Evolutionary conservation across 129 eudicot genomes (phyloP), one percentile per base, ranked within the genome.

Genomic region (Calendula officinalis): DNA sequence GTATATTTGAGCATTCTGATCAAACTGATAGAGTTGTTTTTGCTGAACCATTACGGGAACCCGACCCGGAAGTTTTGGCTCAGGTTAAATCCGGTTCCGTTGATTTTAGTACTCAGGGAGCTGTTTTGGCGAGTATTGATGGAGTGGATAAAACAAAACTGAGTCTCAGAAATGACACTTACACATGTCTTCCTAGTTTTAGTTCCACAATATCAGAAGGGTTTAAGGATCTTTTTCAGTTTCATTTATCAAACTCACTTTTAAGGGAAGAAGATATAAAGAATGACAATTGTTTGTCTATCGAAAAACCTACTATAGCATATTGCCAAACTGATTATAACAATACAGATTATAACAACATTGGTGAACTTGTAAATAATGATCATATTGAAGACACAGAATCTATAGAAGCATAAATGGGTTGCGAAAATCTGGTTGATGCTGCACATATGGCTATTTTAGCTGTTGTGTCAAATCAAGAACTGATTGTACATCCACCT

Each of bases 381-480:
- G 30, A 22, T 22, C 30, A 22, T 22, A 22, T 22, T 22, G 30
- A 22, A 22, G 30, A 22, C 30, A 22, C 30, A 22, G 30, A 22
- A 22, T 22, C 30, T 22, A 22, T 22, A 22, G 30, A 22, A 22
- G 1, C 30, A 22, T 1, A 22, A 22, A 22, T 22, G 30, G 30
- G 30, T 22, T 22, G 30, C 2, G 30, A 22, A 54, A 91, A 91
- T 79, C 96, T 91, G 51, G 95, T 92, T 70, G 99, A 92, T 88
- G 96, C 99, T 74, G 96, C 99, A 75, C 88, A 92, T 71, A 74
- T 88, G 75, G 99, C 99, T 68, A 95, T 96, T 71, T 86, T 92
- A 66, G 89, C 87, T 60, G 95, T 96, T 13, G 80, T 88, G 27
- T 78, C 85, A 57, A 88, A 89, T 69, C 99, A 88, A 75, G 96